Conservation (phyloP, 768 basidiomycete species). For the Naganishia kalamii region DNA sequence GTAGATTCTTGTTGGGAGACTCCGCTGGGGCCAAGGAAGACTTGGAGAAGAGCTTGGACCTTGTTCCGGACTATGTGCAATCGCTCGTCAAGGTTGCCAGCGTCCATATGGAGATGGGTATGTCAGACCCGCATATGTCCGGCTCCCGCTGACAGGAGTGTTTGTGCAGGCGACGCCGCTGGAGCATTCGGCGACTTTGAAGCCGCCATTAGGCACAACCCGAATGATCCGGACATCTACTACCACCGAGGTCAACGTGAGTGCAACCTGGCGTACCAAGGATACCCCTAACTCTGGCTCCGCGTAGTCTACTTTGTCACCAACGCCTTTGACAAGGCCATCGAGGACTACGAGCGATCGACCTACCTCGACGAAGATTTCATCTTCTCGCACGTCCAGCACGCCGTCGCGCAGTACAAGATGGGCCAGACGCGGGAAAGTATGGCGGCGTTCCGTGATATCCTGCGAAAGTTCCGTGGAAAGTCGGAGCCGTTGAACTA, state of each 20-base stretch:
- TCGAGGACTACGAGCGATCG: slow-evolving; percentile 84
- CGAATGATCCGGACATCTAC: slow-evolving; percentile 87
- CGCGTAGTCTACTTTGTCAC: slow-evolving; percentile 85
- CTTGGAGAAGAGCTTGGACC: slow-evolving; percentile 65
- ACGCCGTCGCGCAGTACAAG: slow-evolving; percentile 97
- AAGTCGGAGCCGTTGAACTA: slow-evolving; percentile 88
- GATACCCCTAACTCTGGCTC: neutral
- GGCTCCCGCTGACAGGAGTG: slow-evolving; percentile 5
- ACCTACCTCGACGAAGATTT: slow-evolving; percentile 78
- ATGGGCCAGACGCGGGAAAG: slow-evolving; percentile 65
- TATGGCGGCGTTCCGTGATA: slow-evolving; percentile 83
- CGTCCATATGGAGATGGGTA: slow-evolving; percentile 88
- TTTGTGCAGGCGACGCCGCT: slow-evolving; percentile 54
- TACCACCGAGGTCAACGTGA: slow-evolving; percentile 96
- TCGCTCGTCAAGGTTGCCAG: slow-evolving; percentile 92
- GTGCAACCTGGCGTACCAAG: slow-evolving; percentile 24
- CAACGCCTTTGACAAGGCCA: slow-evolving; percentile 76
- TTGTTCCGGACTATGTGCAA: slow-evolving; percentile 67
- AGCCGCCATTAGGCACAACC: slow-evolving; percentile 71
- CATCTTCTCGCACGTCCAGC: slow-evolving; percentile 94
- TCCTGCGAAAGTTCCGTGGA: slow-evolving; percentile 75
- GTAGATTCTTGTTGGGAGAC: slow-evolving; percentile 81
- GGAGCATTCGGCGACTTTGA: slow-evolving; percentile 88
- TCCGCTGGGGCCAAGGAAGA: slow-evolving; percentile 75
- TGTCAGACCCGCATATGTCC: neutral